Percentiles rank a stretch among this genome's conserved stretches.
Evolutionary conservation across 2,329 filamentous ascomycete genomes (phyloP).

Genomic region (Fusarium tricinctum): DNA sequence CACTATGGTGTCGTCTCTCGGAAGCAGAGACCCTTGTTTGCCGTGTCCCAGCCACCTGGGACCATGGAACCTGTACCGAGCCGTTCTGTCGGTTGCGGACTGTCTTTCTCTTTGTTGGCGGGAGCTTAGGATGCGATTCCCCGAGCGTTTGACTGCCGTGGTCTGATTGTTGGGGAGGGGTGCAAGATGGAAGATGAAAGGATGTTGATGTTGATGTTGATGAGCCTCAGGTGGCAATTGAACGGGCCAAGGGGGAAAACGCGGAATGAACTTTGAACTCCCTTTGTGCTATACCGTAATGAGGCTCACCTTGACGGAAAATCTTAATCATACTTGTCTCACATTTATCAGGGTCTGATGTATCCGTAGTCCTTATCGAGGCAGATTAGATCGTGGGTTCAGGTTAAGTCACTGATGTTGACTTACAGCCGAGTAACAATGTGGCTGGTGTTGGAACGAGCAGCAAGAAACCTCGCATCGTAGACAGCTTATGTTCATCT

Average conservation of each 20-base stretch:
- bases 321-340: slow-evolving; percentile 17
- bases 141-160: slow-evolving; percentile 16
- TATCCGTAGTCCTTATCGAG: background rate
- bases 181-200: too few species aligned
- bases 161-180: background rate
- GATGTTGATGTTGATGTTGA: background rate
- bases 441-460: too few species aligned
- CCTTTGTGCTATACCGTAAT: slow-evolving; percentile 5
- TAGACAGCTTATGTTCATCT: too few species aligned
- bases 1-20: slow-evolving; percentile 7
- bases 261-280: background rate
- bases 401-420: background rate
- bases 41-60: slow-evolving; percentile 41
- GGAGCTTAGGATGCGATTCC: background rate
- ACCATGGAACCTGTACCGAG: slow-evolving; percentile 32
- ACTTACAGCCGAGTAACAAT: background rate
- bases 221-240: slow-evolving; percentile 20
- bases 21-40: slow-evolving; percentile 32
- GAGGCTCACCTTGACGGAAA: background rate
- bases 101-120: too few species aligned
- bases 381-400: slow-evolving; percentile 3
- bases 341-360: background rate
- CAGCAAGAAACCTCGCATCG: too few species aligned
- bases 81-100: slow-evolving; percentile 23
- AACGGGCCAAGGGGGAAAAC: background rate